phyloP scores from a whole-genome alignment of 345 rosid genomes.

The Boechera stricta region DNA sequence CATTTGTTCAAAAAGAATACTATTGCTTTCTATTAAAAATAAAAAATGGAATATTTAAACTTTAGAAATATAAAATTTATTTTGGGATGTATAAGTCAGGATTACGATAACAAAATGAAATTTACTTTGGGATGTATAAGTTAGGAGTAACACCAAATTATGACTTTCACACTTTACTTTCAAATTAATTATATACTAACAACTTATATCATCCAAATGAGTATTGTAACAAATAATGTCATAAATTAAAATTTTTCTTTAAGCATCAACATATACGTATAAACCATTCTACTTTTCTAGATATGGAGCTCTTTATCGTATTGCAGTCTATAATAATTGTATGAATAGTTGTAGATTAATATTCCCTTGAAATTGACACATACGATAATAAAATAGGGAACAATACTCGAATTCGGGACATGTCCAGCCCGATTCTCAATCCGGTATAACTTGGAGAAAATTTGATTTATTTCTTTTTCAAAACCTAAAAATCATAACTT shows the following conservation, averaged over 20 bases:
- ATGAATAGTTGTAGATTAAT: background rate
- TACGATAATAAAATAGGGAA: no score
- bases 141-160: constrained; percentile 10
- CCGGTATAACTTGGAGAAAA: no score
- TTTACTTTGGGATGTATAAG: background rate
- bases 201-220: background rate
- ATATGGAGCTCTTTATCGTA: background rate
- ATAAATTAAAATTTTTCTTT: constrained; percentile 1
- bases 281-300: background rate
- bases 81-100: background rate
- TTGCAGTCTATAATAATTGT: background rate
- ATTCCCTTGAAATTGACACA: background rate
- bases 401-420: no score
- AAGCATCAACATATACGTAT: constrained; percentile 22
- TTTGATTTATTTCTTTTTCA: no score
- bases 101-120: background rate
- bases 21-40: background rate
- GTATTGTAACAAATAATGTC: constrained; percentile 2
- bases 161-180: background rate
- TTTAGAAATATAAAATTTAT: background rate
- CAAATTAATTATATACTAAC: background rate
- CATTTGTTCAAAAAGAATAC: background rate
- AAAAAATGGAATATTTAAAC: background rate
- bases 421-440: no score
- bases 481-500: no score